Evolutionary conservation across 1,139 yeast genomes (phyloP).

Genomic region (Yamadazyma jaroonii): DNA sequence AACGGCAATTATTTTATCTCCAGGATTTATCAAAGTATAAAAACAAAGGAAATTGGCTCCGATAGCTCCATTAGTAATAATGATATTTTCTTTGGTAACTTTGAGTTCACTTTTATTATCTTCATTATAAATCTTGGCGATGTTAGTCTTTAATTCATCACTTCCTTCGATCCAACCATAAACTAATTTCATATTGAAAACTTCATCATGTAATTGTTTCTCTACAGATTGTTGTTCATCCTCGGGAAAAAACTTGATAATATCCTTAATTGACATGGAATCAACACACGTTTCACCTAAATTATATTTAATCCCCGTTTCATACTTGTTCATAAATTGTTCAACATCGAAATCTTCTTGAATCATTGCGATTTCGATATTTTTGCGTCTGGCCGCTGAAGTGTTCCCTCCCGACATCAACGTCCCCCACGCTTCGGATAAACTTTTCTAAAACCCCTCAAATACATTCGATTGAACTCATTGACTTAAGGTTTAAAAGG

Average conservation of each 20-base stretch:
- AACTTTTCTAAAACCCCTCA: too few species aligned
- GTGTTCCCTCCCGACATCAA: too few species aligned
- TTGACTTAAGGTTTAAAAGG: too few species aligned
- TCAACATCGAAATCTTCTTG: constrained; percentile 54
- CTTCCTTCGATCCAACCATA: constrained; percentile 53
- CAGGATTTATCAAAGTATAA: constrained; percentile 45
- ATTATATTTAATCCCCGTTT: constrained; percentile 36
- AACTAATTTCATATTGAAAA: constrained; percentile 26
- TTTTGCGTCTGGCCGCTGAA: too few species aligned
- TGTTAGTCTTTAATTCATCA: constrained; percentile 29
- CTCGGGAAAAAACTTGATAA: constrained; percentile 27
- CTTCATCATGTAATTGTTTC: constrained; percentile 6
- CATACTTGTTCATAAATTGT: constrained; percentile 55
- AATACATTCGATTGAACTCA: too few species aligned
- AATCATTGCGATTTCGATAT: constrained; percentile 6
- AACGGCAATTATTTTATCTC: constrained; percentile 49
- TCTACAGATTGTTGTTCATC: constrained; percentile 5
- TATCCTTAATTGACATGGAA: constrained; percentile 40
- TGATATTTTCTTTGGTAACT: constrained; percentile 31
- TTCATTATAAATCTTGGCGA: constrained; percentile 37
- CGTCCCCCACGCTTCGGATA: too few species aligned
- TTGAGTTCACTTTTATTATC: constrained; percentile 14
- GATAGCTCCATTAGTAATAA: constrained; percentile 57
- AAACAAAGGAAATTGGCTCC: constrained; percentile 53
- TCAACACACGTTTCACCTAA: constrained; percentile 57